These are phyloP conservation scores for Camillea tinctor DNA, from an alignment of 2,329 filamentous ascomycete species.

Conservation along the genomic window DNA sequence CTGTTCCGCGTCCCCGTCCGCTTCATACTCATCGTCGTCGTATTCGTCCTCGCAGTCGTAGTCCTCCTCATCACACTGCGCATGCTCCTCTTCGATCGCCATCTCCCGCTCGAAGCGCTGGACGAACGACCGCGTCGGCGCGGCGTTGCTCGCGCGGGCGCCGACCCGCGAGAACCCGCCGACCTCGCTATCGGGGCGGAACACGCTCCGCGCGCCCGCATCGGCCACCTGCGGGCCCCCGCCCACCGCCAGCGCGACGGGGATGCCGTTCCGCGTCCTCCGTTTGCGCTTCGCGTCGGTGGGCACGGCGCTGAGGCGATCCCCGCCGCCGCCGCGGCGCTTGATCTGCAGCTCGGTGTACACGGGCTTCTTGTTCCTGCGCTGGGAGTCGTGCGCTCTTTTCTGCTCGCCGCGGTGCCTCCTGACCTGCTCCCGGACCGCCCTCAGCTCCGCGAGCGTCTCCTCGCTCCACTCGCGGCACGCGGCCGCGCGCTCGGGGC, in stretches of 20 bases:
- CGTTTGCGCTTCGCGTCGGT: conserved; percentile 5
- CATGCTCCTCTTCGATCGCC: conserved; percentile 1
- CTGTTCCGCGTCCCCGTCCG: conserved; percentile 5
- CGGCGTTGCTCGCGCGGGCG: conserved; percentile 5
- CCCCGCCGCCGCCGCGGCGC: conserved; percentile 9
- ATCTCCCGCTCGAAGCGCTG: conserved; percentile 15
- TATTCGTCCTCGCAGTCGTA: no score
- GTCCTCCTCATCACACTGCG: not conserved
- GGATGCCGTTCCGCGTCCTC: conserved; percentile 26
- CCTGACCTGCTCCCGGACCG: conserved; percentile 12
- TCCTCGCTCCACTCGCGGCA: conserved; percentile 22
- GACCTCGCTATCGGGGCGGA: conserved; percentile 26
- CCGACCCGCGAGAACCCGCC: not conserved
- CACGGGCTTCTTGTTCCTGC: conserved; percentile 1
- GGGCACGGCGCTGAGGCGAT: conserved; percentile 12
- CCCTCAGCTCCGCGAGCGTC: conserved; percentile 19
- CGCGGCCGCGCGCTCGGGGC: conserved; percentile 16
- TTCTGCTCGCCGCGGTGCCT: conserved; percentile 19
- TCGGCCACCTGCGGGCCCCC: conserved; percentile 15
- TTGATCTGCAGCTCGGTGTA: conserved; percentile 26
- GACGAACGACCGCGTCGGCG: conserved; percentile 14
- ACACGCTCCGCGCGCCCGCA: conserved; percentile 21
- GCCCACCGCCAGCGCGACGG: conserved; percentile 19
- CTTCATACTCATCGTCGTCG: conserved; percentile 13
- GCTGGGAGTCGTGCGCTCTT: conserved; percentile 1